A percentile compares a stretch with the other conserved stretches of the same genome.
Conservation (phyloP, 2,329 filamentous ascomycete species). For the Sphaerulina vaccinii region DNA sequence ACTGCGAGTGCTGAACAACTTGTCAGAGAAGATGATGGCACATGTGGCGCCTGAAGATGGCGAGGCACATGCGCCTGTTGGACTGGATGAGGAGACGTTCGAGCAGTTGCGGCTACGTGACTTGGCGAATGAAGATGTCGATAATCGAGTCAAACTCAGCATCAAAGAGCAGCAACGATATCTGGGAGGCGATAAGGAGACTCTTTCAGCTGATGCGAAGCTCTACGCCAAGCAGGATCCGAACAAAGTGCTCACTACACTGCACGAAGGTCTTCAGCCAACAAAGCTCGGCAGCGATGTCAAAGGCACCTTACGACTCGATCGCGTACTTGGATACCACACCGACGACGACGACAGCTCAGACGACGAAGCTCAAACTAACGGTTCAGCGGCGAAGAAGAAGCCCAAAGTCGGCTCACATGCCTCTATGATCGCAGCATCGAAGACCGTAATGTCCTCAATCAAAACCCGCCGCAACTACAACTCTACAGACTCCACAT, state of each 20-base stretch:
- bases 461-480: constrained; percentile 52
- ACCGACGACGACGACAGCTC: constrained; percentile 62
- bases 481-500: constrained; percentile 27
- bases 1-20: constrained; percentile 80
- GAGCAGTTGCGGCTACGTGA: constrained; percentile 76
- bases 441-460: constrained; percentile 64
- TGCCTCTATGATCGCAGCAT: constrained; percentile 62
- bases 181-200: constrained; percentile 58
- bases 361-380: constrained; percentile 50
- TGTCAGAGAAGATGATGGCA: constrained; percentile 91
- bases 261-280: constrained; percentile 63
- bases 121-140: constrained; percentile 69
- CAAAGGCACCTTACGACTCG: constrained; percentile 48
- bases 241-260: constrained; percentile 61
- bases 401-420: constrained; percentile 66
- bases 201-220: constrained; percentile 50
- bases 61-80: constrained; percentile 64
- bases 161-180: constrained; percentile 85
- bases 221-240: constrained; percentile 70
- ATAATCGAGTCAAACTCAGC: constrained; percentile 78
- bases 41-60: constrained; percentile 77
- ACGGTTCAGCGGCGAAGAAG: constrained; percentile 31
- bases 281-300: constrained; percentile 35
- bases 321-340: constrained; percentile 64
- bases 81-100: constrained; percentile 70